These are phyloP conservation scores for Ilex asprella DNA, from an alignment of 257 asterid genomes.

Conservation along the genomic window DNA sequence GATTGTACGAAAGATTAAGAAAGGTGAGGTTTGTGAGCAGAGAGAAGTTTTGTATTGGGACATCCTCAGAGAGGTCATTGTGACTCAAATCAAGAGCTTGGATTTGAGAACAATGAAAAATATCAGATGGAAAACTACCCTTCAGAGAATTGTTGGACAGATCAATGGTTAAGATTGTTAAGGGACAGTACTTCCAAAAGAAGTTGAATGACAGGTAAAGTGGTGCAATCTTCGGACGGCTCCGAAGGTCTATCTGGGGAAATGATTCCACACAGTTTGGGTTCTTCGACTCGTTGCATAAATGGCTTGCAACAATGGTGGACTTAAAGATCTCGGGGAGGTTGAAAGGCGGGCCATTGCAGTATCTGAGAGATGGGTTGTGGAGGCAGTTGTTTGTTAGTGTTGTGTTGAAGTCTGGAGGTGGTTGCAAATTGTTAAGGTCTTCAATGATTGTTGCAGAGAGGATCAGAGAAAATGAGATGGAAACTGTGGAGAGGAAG, in stretches of 20 bases:
- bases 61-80: constrained; percentile 39
- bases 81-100: constrained; percentile 37
- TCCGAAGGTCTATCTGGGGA: constrained; percentile 42
- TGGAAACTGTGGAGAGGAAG: constrained; percentile 9
- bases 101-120: constrained; percentile 41
- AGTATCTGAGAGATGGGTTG: constrained; percentile 48
- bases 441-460: constrained; percentile 43
- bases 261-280: constrained; percentile 44
- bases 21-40: constrained; percentile 30
- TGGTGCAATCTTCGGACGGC: constrained; percentile 37
- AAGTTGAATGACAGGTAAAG: constrained; percentile 49
- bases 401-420: constrained; percentile 46
- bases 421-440: constrained; percentile 41
- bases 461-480: constrained; percentile 9
- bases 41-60: constrained; percentile 30
- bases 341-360: constrained; percentile 35
- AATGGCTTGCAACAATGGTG: constrained; percentile 53
- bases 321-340: constrained; percentile 40
- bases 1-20: constrained; percentile 42
- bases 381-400: constrained; percentile 42
- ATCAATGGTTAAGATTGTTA: constrained; percentile 37
- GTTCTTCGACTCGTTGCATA: constrained; percentile 46
- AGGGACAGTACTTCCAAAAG: constrained; percentile 60
- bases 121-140: constrained; percentile 34
- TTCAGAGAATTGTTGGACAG: constrained; percentile 33